Conservation (phyloP, 495 filamentous ascomycete species). For the Trichoderma reesei region DNA sequence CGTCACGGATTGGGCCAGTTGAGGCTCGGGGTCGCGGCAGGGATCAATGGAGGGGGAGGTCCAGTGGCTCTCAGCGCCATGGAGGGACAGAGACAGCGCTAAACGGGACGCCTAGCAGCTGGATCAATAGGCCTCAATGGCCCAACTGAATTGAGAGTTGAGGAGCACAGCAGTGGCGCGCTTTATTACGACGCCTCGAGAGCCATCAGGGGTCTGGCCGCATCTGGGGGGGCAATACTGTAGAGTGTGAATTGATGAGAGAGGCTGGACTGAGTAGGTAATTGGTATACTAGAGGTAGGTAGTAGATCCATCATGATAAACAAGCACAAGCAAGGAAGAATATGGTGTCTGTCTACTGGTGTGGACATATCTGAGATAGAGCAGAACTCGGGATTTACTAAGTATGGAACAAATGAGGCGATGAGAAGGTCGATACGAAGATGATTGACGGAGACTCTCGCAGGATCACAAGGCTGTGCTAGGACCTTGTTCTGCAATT, state of each 20-base stretch:
- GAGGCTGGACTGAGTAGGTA: too few relatives aligned
- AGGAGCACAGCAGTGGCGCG: too few relatives aligned
- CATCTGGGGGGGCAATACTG: neutral
- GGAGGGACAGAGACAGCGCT: neutral
- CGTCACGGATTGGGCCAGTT: neutral
- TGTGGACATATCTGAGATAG: neutral
- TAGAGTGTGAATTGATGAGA: too few relatives aligned
- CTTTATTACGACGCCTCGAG: too few relatives aligned
- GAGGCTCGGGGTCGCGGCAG: neutral
- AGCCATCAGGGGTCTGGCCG: too few relatives aligned
- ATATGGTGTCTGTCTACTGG: neutral
- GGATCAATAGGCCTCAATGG: neutral
- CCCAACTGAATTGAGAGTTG: neutral
- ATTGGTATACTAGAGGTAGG: too few relatives aligned
- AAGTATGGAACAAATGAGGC: neutral
- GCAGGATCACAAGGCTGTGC: neutral
- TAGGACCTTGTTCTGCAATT: neutral
- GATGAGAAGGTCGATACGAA: neutral
- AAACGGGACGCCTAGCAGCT: neutral
- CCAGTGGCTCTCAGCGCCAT: neutral
- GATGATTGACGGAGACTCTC: neutral
- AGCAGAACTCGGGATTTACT: neutral
- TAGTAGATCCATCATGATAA: too few relatives aligned
- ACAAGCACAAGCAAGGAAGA: too few relatives aligned
- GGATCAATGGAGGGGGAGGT: neutral